Base-by-base conservation (phyloP, 306 rosid genomes). In the Begonia fuchsioides region DNA sequence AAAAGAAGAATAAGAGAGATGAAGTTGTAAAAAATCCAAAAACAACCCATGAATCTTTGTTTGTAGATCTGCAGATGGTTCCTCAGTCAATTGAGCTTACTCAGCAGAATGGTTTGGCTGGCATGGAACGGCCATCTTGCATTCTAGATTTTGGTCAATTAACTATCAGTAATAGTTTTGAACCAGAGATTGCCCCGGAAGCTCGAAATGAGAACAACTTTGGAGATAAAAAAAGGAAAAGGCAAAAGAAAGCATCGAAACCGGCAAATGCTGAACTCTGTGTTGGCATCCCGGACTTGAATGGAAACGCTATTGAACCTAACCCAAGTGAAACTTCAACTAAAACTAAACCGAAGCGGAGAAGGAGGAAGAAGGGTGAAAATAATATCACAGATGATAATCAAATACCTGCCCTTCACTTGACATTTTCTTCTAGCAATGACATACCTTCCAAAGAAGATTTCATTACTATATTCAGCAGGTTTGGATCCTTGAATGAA, bases 401-500 rank as follows among this genome's bases (percentile, higher is more conserved):
- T 41, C 49, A 26, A 3, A 78, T 63, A 53, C 75, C 74, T 68
- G 87, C 84, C 49, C 70, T 74, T 41, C 45, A 10, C 63, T 60
- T 92, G 53, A 73, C 61, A 47, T 85, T 85, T 63, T 58, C 77
- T 38, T 66, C 87, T 3, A 87, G 72, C 65, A 59, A 32, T 38
- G 44, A 69, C 44, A 13, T 82, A 65, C 95, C 94, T 62, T 69
- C 87, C 8, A 82, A 72, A 62, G 93, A 71, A 47, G 79, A 79
- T 50, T 57, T 92, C 49, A 17, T 77, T 55, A 59, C 74, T 32
- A 61, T 65, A 44, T 92, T 92, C 79, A 62, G 66, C 65, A 75
- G 35, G 73, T 92, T 77, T 43, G 98, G 96, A 57, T 82, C 90
- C 32, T 59, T 92, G 75, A 77, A 71, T 53, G 86, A 78, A 51